Percentiles rank a stretch among this genome's conserved stretches.
phyloP scores from a whole-genome alignment of 176 grass and related monocot genomes.

The Bothriochloa decipiens region DNA sequence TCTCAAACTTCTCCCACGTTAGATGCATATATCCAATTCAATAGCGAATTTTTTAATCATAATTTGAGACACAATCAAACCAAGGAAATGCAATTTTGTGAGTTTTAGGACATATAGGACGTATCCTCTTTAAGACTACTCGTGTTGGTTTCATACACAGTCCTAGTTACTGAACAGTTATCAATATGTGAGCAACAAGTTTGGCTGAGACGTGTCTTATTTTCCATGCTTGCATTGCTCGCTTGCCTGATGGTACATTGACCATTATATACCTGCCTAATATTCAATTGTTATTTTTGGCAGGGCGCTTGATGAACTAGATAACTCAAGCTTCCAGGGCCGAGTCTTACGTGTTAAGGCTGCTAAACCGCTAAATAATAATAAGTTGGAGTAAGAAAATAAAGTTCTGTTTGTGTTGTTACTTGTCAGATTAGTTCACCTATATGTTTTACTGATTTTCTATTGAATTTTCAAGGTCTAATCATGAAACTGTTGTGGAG shows the following conservation, averaged over 20 bases:
- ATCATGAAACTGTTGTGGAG: slow-evolving; percentile 43
- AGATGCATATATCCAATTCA: slow-evolving; percentile 1
- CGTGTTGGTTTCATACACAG: neutral
- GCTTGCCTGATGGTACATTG: neutral
- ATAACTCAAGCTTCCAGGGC: slow-evolving; percentile 96
- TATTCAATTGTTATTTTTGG: slow-evolving; percentile 8
- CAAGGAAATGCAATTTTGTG: neutral
- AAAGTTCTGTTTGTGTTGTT: slow-evolving; percentile 2
- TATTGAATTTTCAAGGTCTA: slow-evolving; percentile 60
- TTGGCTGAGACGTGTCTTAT: neutral
- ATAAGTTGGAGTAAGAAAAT: slow-evolving; percentile 76
- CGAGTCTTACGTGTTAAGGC: slow-evolving; percentile 77
- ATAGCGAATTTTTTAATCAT: neutral
- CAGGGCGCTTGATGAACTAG: slow-evolving; percentile 92
- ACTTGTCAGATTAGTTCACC: slow-evolving; percentile 30
- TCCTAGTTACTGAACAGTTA: neutral
- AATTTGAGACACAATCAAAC: neutral
- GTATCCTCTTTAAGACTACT: neutral
- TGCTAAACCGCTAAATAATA: slow-evolving; percentile 79
- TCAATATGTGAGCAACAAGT: neutral
- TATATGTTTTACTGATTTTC: slow-evolving; percentile 25
- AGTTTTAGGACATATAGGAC: neutral
- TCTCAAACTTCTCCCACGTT: neutral
- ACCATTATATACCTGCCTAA: slow-evolving; percentile 13
- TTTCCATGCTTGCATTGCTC: slow-evolving; percentile 6